A percentile compares a stretch with the other conserved stretches of the same genome.
phyloP scores from a whole-genome alignment of 129 eudicot genomes.

The Solidago caesia region DNA sequence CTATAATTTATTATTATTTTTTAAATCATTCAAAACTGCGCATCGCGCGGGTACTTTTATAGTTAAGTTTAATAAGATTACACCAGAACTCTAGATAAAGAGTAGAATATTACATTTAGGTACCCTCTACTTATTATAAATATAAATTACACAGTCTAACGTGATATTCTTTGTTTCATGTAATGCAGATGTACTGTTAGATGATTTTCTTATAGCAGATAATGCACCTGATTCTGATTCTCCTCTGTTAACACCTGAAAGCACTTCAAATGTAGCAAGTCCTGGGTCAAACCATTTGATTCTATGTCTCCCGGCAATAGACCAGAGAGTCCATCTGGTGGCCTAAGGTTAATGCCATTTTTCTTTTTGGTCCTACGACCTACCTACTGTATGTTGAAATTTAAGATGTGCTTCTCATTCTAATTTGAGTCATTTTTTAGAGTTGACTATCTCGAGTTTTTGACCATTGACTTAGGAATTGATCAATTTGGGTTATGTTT shows the following conservation, averaged over 20 bases:
- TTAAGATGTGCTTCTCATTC: background rate
- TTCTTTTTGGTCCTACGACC: background rate
- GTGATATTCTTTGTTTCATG: slow-evolving; percentile 15
- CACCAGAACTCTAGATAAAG: background rate
- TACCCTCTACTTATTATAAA: background rate
- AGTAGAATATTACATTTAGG: background rate
- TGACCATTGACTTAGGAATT: no score
- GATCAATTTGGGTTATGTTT: no score
- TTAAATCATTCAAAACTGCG: no score
- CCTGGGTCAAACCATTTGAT: slow-evolving; percentile 42
- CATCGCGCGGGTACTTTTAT: no score
- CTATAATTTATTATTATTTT: no score
- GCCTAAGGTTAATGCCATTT: slow-evolving; percentile 45
- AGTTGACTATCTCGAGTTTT: no score
- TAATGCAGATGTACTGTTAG: slow-evolving; percentile 72
- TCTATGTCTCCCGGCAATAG: slow-evolving; percentile 40
- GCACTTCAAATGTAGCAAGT: slow-evolving; percentile 31
- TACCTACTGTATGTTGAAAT: background rate
- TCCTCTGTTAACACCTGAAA: slow-evolving; percentile 35
- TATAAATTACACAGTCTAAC: background rate
- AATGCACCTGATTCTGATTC: slow-evolving; percentile 55
- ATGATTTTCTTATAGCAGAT: slow-evolving; percentile 74
- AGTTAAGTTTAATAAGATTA: background rate
- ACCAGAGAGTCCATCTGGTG: slow-evolving; percentile 48
- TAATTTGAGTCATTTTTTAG: background rate